These are phyloP conservation scores for Besnoitia besnoiti DNA, from an alignment of 169 alveolate genomes.

Conservation along the genomic window DNA sequence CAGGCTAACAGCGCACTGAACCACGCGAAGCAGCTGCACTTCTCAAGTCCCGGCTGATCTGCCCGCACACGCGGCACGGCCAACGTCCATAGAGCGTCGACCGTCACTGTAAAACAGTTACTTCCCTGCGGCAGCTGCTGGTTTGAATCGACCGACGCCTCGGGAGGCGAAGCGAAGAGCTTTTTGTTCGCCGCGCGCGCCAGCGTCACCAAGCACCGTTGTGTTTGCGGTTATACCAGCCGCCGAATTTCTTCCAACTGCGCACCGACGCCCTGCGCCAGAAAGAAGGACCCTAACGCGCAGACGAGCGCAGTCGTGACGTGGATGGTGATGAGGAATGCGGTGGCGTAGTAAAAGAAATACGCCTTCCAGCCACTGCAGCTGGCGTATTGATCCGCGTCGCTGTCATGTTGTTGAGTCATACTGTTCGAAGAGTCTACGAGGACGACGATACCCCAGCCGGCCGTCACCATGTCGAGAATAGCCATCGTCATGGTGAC, in stretches of 20 bases:
- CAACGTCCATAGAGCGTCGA: too few species aligned
- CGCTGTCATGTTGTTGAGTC: background rate
- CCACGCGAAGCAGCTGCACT: too few species aligned
- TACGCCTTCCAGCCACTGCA: constrained; percentile 47
- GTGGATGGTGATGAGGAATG: constrained; percentile 54
- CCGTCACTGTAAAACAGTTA: too few species aligned
- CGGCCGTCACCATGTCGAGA: constrained; percentile 53
- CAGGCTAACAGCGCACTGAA: too few species aligned
- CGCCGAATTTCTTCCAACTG: constrained; percentile 59
- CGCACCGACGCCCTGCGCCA: constrained; percentile 38
- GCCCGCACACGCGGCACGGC: too few species aligned
- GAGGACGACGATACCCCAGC: constrained; percentile 58
- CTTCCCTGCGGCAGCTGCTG: too few species aligned
- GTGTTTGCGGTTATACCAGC: constrained; percentile 54
- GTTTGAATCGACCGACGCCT: too few species aligned
- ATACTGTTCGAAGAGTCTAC: constrained; percentile 45
- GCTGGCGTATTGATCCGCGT: background rate
- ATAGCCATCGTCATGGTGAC: constrained; percentile 66
- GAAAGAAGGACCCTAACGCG: constrained; percentile 54
- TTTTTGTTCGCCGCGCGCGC: too few species aligned
- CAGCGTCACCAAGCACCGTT: too few species aligned
- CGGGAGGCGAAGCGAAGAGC: too few species aligned
- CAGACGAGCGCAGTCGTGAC: constrained; percentile 57
- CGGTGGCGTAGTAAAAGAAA: constrained; percentile 54
- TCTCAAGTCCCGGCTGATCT: too few species aligned